Conservation (phyloP, 169 alveolate species). For the Theileria parva region DNA sequence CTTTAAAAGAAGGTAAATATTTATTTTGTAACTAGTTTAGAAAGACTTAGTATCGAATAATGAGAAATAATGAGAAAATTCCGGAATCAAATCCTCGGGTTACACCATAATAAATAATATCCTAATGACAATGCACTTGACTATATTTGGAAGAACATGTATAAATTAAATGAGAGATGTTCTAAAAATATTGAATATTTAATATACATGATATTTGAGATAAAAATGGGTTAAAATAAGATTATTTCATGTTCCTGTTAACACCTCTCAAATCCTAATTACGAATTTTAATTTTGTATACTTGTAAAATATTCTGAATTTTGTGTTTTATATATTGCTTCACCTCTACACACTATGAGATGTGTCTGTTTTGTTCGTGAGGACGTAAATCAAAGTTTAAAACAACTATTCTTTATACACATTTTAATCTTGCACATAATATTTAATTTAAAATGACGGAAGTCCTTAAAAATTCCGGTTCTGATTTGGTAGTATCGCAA, state of each 20-base stretch:
- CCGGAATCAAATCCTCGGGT: neutral
- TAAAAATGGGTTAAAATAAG: neutral
- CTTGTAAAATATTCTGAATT: neutral
- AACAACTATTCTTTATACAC: neutral
- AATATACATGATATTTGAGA: neutral
- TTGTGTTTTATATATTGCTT: neutral
- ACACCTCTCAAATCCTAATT: neutral
- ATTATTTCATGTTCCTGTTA: neutral
- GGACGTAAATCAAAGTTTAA: neutral
- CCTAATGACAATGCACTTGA: neutral
- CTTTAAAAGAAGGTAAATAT: neutral
- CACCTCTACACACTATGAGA: neutral
- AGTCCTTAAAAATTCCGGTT: neutral
- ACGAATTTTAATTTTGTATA: neutral
- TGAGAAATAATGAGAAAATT: neutral
- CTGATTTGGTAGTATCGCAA: constrained; percentile 19
- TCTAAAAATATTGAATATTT: neutral
- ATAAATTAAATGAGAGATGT: neutral
- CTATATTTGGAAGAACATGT: neutral
- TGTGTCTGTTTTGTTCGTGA: neutral
- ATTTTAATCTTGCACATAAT: constrained; percentile 10
- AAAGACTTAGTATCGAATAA: neutral
- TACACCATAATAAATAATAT: neutral
- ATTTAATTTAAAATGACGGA: constrained; percentile 4
- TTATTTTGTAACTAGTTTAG: neutral